Evolutionary conservation across 164 flowering plant species (phyloP).

Genomic region (Amborella trichopoda): DNA sequence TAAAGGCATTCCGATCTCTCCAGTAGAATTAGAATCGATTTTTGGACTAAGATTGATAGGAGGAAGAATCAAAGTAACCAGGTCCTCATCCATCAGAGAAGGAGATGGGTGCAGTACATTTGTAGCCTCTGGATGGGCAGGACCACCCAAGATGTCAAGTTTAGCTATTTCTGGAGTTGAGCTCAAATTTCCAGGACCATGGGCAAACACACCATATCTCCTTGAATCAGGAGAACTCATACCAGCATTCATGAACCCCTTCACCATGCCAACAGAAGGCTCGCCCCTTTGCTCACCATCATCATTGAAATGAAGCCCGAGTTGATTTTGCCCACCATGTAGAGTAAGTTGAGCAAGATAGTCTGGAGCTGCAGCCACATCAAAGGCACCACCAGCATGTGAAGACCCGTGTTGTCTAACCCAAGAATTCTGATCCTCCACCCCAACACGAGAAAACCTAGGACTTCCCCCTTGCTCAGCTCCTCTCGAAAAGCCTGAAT

Average conservation of each 20-base stretch:
- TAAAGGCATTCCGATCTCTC: too few relatives aligned
- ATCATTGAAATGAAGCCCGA: neutral
- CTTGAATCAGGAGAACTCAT: neutral
- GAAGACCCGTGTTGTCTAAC: constrained; percentile 16
- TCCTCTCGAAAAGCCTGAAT: constrained; percentile 28
- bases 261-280: neutral
- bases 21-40: too few relatives aligned
- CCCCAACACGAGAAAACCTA: constrained; percentile 20
- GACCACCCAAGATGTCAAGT: too few relatives aligned
- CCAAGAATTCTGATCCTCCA: constrained; percentile 46
- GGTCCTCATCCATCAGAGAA: too few relatives aligned
- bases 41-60: too few relatives aligned
- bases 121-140: too few relatives aligned
- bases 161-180: too few relatives aligned
- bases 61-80: too few relatives aligned
- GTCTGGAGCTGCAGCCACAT: constrained; percentile 43
- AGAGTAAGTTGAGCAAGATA: constrained; percentile 18
- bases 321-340: constrained; percentile 15
- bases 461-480: constrained; percentile 37
- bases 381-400: constrained; percentile 29
- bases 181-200: too few relatives aligned
- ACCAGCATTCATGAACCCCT: neutral
- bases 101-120: too few relatives aligned
- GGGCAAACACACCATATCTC: too few relatives aligned
- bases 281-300: neutral